Base-by-base conservation (phyloP, 257 asterid genomes). In the Eustoma russellianum region DNA sequence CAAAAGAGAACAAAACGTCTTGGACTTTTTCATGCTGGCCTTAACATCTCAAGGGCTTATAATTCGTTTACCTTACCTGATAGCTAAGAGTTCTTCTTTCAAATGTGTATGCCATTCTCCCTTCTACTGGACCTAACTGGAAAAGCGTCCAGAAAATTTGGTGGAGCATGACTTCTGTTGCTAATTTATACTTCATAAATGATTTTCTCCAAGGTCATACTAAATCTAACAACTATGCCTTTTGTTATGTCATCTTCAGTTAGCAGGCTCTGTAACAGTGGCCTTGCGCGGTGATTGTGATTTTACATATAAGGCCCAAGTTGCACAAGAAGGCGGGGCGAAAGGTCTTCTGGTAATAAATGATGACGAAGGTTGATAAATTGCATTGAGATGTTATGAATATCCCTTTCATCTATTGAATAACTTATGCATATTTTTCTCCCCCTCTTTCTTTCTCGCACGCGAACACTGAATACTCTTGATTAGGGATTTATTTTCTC, bases 251-350 rank as follows among this genome's bases (percentile, higher is more conserved):
- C 44, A 8, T 64, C 57, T 80, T 77, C 70, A 92, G 98, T 51
- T 80, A 71, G 65, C 83, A 64, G 97, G 94, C 60, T 62, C 77
- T 53, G 71, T 92, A 63, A 85, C 80, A 33, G 54, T 92, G 69
- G 94, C 73, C 47, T 48, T 65, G 44, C 97, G 98, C 13, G 98
- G 98, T 69, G 97, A 81, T 52, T 92, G 98, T 61, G 80, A 68
- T 61, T 92, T 92, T 73, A 64, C 81, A 19, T 69, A 71, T 46
- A 92, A 92, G 79, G 98, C 98, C 66, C 57, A 63, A 63, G 63
- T 79, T 47, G 97, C 94, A 45, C 91, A 88, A 81, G 85, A 72
- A 55, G 83, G 78, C 61, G 97, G 91, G 50, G 95, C 98, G 60
- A 67, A 76, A 13, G 98, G 79, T 60, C 59, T 92, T 65, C 69